A percentile compares a stretch with the other conserved stretches of the same genome.
Evolutionary conservation across 176 grass and related monocot species (phyloP).

Genomic region (Oryza meyeriana): DNA sequence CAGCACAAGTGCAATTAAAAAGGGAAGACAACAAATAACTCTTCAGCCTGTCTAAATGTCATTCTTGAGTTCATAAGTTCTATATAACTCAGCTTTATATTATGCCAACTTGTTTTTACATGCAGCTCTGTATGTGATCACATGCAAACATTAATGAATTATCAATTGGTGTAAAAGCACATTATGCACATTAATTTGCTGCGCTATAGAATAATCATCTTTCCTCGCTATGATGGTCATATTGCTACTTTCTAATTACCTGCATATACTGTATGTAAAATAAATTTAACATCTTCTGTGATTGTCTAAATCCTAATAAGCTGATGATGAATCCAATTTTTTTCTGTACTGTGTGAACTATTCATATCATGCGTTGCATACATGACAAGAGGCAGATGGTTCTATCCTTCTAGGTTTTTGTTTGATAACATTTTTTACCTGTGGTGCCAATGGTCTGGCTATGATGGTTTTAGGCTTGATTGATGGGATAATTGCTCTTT

Average conservation of each 20-base stretch:
- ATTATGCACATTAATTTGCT: neutral
- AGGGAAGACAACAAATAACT: neutral
- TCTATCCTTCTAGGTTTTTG: neutral
- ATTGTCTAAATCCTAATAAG: neutral
- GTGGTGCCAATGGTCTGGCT: neutral
- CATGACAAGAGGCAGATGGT: neutral
- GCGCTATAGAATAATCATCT: neutral
- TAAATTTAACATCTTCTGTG: neutral
- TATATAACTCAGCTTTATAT: neutral
- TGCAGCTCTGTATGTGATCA: neutral
- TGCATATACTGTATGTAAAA: neutral
- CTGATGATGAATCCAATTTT: neutral
- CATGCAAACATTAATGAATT: neutral
- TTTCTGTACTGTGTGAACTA: neutral
- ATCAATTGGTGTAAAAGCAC: neutral
- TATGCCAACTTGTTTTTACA: constrained; percentile 5
- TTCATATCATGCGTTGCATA: neutral
- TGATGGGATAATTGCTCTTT: too few species aligned
- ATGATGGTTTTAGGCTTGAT: neutral
- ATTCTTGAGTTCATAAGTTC: neutral
- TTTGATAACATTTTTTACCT: neutral
- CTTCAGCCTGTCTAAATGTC: constrained; percentile 6
- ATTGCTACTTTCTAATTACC: neutral
- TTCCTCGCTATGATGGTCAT: neutral
- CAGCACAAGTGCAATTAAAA: neutral